phyloP scores from a whole-genome alignment of 129 eudicot species.

The Kitagawia praeruptora region DNA sequence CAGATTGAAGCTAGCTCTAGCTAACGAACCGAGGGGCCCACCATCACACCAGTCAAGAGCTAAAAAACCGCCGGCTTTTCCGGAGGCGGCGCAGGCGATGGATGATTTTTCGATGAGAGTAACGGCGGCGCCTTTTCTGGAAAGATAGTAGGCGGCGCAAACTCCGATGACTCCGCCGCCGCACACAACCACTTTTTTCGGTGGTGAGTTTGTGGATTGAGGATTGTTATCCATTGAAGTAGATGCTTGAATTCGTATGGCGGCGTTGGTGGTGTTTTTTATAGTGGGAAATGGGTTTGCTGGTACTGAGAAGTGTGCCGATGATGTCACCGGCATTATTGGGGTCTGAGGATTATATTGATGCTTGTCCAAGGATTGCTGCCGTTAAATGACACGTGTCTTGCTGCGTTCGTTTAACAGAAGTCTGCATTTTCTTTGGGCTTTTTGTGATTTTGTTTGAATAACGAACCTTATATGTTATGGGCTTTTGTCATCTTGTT shows the following conservation, averaged over 20 bases:
- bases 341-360: not conserved
- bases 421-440: no score
- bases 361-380: not conserved
- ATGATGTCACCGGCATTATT: not conserved
- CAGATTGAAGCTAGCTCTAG: constrained; percentile 80
- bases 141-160: constrained; percentile 72
- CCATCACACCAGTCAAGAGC: constrained; percentile 81
- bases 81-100: constrained; percentile 85
- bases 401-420: no score
- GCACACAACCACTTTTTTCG: constrained; percentile 67
- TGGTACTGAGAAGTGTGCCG: not conserved
- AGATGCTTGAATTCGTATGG: not conserved
- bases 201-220: constrained; percentile 11
- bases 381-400: not conserved
- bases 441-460: not conserved
- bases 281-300: not conserved
- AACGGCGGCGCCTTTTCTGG: constrained; percentile 75
- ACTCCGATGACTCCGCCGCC: constrained; percentile 97
- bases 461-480: no score
- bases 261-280: not conserved
- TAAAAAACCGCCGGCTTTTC: constrained; percentile 83
- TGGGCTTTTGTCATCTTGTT: no score
- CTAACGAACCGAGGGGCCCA: constrained; percentile 60
- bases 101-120: constrained; percentile 79
- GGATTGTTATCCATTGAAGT: constrained; percentile 29